Evolutionary conservation across 2,329 filamentous ascomycete genomes (phyloP).

Genomic region (Erysiphe pulchra): DNA sequence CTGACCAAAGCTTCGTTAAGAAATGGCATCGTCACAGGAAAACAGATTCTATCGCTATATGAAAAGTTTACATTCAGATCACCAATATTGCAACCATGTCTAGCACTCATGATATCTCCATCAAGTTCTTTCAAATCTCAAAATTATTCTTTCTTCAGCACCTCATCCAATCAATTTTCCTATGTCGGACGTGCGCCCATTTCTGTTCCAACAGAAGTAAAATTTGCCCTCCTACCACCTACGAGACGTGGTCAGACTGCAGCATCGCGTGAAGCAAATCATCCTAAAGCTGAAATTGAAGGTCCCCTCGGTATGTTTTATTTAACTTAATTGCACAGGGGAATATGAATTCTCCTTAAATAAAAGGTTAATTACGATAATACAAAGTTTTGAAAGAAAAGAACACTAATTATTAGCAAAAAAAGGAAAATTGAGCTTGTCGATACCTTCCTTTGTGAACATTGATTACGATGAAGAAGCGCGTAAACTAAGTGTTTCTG

Average conservation of each 20-base stretch:
- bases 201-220: constrained; percentile 62
- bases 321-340: not conserved
- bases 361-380: too few species aligned
- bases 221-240: constrained; percentile 42
- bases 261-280: constrained; percentile 25
- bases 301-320: constrained; percentile 45
- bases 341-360: not conserved
- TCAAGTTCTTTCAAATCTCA: too few species aligned
- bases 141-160: constrained; percentile 8
- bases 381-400: too few species aligned
- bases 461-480: constrained; percentile 39
- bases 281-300: constrained; percentile 45
- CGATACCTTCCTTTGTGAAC: constrained; percentile 54
- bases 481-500: constrained; percentile 38
- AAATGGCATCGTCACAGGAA: too few species aligned
- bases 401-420: constrained; percentile 2
- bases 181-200: constrained; percentile 70
- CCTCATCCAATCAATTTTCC: constrained; percentile 37
- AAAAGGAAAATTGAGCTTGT: constrained; percentile 46
- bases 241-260: constrained; percentile 4
- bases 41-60: too few species aligned
- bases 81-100: too few species aligned
- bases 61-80: too few species aligned
- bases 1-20: too few species aligned
- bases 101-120: too few species aligned